Evolutionary conservation across 768 basidiomycete species (phyloP).

Genomic region (Royoungia palumana): DNA sequence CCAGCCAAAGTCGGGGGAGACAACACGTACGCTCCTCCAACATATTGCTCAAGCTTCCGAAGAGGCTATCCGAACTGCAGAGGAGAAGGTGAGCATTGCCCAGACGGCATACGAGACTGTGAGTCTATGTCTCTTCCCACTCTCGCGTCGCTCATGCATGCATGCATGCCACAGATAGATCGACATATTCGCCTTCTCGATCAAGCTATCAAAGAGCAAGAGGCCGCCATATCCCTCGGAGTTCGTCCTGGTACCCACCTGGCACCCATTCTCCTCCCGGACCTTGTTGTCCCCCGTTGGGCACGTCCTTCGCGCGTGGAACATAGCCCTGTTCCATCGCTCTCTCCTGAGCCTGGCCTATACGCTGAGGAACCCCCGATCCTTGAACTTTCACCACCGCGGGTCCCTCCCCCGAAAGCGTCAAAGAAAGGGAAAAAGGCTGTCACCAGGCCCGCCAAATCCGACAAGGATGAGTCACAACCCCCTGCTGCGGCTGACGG

Average conservation of each 20-base stretch:
- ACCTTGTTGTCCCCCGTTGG: constrained; percentile 56
- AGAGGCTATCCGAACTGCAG: constrained; percentile 57
- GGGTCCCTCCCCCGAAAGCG: constrained; percentile 12
- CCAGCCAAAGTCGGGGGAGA: constrained; percentile 28
- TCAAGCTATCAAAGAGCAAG: constrained; percentile 63
- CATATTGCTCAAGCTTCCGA: constrained; percentile 58
- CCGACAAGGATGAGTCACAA: constrained; percentile 18
- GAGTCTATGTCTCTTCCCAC: constrained; percentile 17
- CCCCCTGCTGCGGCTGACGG: constrained; percentile 1
- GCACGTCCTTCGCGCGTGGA: constrained; percentile 42
- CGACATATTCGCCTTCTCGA: constrained; percentile 77
- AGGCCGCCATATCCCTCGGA: constrained; percentile 52
- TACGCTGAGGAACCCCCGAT: constrained; percentile 11
- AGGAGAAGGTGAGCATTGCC: constrained; percentile 78
- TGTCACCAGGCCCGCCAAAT: constrained; percentile 7
- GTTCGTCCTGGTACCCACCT: constrained; percentile 51
- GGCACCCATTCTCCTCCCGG: constrained; percentile 56
- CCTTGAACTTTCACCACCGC: constrained; percentile 11
- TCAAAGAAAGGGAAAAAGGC: constrained; percentile 25
- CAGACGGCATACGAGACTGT: constrained; percentile 70
- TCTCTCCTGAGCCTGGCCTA: constrained; percentile 28
- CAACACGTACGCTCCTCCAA: constrained; percentile 51
- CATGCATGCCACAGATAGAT: constrained; percentile 51
- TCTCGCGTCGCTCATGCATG: not conserved
- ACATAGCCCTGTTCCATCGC: constrained; percentile 41